phyloP scores from a whole-genome alignment of 352 stramenopile species.

The Pythium rhizo-oryzae region DNA sequence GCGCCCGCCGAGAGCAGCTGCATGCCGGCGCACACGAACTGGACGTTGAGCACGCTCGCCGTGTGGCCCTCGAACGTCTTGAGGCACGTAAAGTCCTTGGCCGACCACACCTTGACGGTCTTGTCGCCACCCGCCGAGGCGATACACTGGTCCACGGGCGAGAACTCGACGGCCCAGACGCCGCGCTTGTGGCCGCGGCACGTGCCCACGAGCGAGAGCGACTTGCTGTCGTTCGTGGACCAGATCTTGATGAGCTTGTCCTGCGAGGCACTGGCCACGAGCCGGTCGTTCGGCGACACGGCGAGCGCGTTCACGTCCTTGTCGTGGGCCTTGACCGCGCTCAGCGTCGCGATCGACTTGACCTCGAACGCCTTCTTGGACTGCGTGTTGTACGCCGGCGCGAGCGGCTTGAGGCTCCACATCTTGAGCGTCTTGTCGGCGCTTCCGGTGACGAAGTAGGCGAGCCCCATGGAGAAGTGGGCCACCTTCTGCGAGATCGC shows the following conservation, averaged over 20 bases:
- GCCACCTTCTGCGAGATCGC: constrained; percentile 89
- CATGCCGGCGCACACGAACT: constrained; percentile 90
- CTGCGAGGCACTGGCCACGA: constrained; percentile 97
- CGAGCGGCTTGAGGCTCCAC: constrained; percentile 92
- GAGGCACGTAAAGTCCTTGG: constrained; percentile 95
- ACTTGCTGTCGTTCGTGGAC: constrained; percentile 55
- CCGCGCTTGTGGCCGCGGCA: constrained; percentile 97
- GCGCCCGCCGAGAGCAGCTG: constrained; percentile 96
- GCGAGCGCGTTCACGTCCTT: constrained; percentile 98
- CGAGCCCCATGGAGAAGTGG: constrained; percentile 73
- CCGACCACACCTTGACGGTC: constrained; percentile 97
- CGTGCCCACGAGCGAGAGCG: constrained; percentile 90
- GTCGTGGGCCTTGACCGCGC: constrained; percentile 87
- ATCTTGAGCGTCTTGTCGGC: constrained; percentile 98
- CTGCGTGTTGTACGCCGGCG: constrained; percentile 46
- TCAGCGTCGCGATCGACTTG: constrained; percentile 56
- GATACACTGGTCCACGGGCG: constrained; percentile 95
- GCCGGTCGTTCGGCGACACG: constrained; percentile 96
- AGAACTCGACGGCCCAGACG: constrained; percentile 98
- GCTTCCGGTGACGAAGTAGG: constrained; percentile 96
- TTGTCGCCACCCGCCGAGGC: constrained; percentile 96
- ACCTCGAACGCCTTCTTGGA: constrained; percentile 46
- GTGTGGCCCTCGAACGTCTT: constrained; percentile 97
- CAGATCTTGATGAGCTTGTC: constrained; percentile 99
- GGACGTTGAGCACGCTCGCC: constrained; percentile 85